phyloP scores from a whole-genome alignment of 2,329 filamentous ascomycete genomes.

The Colletotrichum tropicale region DNA sequence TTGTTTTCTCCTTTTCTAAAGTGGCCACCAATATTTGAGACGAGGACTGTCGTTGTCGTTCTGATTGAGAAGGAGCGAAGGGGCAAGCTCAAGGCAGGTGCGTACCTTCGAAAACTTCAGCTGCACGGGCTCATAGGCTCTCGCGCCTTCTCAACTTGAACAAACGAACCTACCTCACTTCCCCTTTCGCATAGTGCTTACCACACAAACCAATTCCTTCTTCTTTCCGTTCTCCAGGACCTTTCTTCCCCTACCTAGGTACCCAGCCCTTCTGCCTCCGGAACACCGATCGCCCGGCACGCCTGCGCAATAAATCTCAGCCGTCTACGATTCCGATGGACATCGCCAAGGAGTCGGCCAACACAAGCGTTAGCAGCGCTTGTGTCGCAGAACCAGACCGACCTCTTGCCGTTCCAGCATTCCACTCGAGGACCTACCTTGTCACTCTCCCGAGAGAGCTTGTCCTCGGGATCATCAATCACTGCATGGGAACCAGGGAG shows the following conservation, averaged over 20 bases:
- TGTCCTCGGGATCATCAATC: neutral
- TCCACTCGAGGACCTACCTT: neutral
- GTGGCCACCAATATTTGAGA: neutral
- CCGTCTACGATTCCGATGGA: accelerated
- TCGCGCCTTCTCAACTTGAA: neutral
- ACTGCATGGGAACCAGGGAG: neutral
- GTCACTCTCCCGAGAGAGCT: neutral
- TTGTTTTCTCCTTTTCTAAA: too few species aligned
- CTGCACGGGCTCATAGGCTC: too few species aligned
- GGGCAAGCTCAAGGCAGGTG: neutral
- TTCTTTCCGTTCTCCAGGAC: neutral
- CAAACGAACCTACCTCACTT: neutral
- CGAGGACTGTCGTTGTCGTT: neutral
- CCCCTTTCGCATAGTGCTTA: neutral
- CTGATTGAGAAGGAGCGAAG: neutral
- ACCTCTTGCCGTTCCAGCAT: neutral
- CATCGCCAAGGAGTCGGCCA: accelerated
- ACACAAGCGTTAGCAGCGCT: neutral
- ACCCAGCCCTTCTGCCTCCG: too few species aligned
- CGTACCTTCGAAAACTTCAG: neutral
- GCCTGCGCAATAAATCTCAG: neutral
- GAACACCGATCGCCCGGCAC: neutral
- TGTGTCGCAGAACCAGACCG: neutral
- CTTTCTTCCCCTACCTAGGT: accelerated
- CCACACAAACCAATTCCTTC: neutral